Conservation (phyloP, 257 asterid genomes). For the Lycium barbarum region DNA sequence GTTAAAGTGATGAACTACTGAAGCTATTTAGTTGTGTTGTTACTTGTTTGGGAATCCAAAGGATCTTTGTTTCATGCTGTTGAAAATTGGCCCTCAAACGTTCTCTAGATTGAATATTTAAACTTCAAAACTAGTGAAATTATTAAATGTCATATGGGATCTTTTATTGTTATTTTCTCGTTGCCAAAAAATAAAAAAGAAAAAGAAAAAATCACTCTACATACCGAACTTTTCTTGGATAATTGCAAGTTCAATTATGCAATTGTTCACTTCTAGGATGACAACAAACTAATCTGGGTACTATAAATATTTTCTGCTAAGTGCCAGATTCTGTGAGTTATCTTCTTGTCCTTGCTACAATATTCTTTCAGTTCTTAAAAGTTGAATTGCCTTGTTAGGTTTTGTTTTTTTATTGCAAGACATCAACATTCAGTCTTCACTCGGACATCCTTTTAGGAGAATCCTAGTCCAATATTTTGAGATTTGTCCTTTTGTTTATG, state of each 20-base stretch:
- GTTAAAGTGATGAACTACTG: not conserved
- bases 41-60: conserved; percentile 11
- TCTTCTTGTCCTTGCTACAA: not conserved
- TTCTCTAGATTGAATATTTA: not conserved
- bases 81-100: conserved; percentile 1
- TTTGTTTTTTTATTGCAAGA: not conserved
- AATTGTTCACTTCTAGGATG: not conserved
- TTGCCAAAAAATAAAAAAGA: not conserved
- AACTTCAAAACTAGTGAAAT: not conserved
- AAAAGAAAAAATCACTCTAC: not conserved
- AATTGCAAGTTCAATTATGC: not conserved
- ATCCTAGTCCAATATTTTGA: not conserved
- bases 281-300: not conserved
- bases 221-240: not conserved
- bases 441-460: not conserved
- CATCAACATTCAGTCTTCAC: not conserved
- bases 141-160: not conserved
- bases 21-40: not conserved
- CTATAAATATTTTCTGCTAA: not conserved
- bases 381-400: not conserved
- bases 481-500: not conserved
- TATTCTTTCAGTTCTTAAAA: not conserved
- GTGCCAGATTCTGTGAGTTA: not conserved
- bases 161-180: not conserved
- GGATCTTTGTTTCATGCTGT: not conserved